Evolutionary conservation across 306 rosid genomes (phyloP), one percentile per base, ranked within the genome.

Genomic region (Mucuna pruriens): DNA sequence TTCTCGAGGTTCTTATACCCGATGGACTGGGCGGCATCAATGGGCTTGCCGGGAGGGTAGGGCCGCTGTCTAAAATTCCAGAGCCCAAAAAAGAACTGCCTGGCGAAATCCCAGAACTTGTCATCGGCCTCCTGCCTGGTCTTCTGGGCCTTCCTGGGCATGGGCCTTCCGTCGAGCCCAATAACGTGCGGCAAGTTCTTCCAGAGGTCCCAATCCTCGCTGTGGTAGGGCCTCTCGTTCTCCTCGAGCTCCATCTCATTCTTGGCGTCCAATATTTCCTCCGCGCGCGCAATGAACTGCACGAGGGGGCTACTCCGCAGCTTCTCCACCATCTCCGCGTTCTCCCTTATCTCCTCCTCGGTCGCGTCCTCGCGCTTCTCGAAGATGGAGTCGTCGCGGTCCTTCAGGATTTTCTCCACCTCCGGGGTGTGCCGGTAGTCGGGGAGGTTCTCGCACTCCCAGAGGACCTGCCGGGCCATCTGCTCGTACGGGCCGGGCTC

Each of bases 31-130:
- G 99, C 97, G 60, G 80, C 97, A 73, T 95, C 99, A 13, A 83
- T 91, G n/a, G 99, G 99, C 74, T 88, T 94, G 17, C 89, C 85
- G 0, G 97, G 83, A 3, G 99, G 98, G 31, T 95, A 95, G 4
- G 97, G 97, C 52, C 98, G 72, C 84, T 95, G 99, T 57, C 89
- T 80, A 68, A 90, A 95, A 1, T 92, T 94, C 99, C 98, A 95
- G 1, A 95, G 88, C 19, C 97, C 97, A 3, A 93, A 88, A 67
- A 88, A 88, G 85, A 93, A 95, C 90, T 93, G 97, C 81, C 83
- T 88, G 0, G 95, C 85, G 22, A 90, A 95, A 80, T 95, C 99
- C 99, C 99, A 95, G 22, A 95, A 95, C 90, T 87, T 90, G 12
- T 85, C 92, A 46, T 86, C 86, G 0, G 92, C 86, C 29, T 83